A percentile compares a stretch with the other conserved stretches of the same genome.
Evolutionary conservation across 768 basidiomycete species (phyloP).

Genomic region (Plicaturopsis crispa): DNA sequence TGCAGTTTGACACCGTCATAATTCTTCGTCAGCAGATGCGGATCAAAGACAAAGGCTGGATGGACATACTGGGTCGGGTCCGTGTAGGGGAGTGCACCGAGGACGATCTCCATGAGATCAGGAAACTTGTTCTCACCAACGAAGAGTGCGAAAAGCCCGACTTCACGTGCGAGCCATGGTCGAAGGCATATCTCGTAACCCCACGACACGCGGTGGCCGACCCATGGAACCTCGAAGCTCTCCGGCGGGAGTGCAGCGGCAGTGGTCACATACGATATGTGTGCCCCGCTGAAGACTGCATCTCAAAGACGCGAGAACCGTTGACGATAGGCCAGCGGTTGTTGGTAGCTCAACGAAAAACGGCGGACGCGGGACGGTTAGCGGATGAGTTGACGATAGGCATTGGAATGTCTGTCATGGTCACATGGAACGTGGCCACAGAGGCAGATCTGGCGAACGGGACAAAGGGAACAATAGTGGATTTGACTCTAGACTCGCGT

Average conservation of each 20-base stretch:
- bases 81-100: constrained; percentile 15
- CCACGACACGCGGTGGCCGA: constrained; percentile 20
- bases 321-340: constrained; percentile 4
- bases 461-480: constrained; percentile 22
- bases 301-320: background rate
- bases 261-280: constrained; percentile 13
- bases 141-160: constrained; percentile 5
- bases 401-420: constrained; percentile 30
- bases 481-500: constrained; percentile 23
- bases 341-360: constrained; percentile 6
- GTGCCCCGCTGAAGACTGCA: constrained; percentile 17
- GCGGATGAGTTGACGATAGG: constrained; percentile 18
- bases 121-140: constrained; percentile 13
- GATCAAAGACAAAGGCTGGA: constrained; percentile 23
- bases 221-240: constrained; percentile 20
- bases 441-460: constrained; percentile 34
- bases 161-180: constrained; percentile 16
- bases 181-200: constrained; percentile 17
- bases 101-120: constrained; percentile 19
- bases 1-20: constrained; percentile 22
- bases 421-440: constrained; percentile 25
- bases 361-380: constrained; percentile 11
- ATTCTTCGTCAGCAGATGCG: constrained; percentile 25
- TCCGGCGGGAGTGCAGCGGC: constrained; percentile 12
- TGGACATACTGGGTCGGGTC: constrained; percentile 18